Evolutionary conservation across 176 grass and related monocot species (phyloP).

Genomic region (Saccharum spontaneum): DNA sequence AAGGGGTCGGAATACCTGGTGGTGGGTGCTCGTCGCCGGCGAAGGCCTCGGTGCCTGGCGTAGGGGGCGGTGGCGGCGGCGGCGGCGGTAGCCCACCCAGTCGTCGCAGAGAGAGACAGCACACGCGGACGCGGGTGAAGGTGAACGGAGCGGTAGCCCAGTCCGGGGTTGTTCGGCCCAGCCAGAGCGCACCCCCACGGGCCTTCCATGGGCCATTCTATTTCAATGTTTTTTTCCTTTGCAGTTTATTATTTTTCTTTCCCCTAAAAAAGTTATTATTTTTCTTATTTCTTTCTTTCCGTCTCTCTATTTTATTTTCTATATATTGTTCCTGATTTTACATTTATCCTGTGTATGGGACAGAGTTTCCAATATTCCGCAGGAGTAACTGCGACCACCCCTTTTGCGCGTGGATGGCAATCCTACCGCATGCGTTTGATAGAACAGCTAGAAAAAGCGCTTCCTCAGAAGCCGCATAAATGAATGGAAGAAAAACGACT

Average conservation of each 20-base stretch:
- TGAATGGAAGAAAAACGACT: no score
- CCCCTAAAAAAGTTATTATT: no score
- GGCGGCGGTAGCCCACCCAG: background rate
- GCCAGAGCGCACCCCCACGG: background rate
- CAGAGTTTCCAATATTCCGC: no score
- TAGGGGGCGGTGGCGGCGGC: background rate
- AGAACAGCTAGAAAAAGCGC: no score
- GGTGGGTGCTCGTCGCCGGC: background rate
- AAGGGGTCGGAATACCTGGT: background rate
- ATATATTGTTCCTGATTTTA: no score
- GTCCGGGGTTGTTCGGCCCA: background rate
- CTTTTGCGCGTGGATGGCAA: no score
- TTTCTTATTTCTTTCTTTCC: no score
- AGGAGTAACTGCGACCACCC: no score
- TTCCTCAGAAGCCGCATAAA: no score
- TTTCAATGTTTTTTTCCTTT: background rate
- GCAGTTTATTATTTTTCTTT: background rate
- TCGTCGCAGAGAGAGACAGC: background rate
- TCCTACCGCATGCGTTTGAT: no score
- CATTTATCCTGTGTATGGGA: no score
- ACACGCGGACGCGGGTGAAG: background rate
- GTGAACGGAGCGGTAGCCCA: background rate
- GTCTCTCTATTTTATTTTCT: no score
- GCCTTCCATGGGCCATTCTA: background rate
- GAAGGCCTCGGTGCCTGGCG: background rate